Evolutionary conservation across 441 rosid genomes (phyloP).

Genomic region (Pelargonium fulgidum): DNA sequence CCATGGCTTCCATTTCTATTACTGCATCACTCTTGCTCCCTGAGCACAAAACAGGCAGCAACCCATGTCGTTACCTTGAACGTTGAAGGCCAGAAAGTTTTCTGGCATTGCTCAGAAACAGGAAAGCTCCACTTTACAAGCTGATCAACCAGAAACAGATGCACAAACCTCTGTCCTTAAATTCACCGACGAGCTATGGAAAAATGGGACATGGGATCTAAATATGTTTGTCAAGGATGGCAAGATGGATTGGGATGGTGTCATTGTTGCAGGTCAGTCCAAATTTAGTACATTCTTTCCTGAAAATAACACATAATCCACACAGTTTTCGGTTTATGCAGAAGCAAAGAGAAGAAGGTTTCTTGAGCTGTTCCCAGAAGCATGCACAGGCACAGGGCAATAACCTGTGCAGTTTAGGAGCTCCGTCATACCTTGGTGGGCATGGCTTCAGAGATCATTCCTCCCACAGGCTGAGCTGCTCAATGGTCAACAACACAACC

Average conservation of each 20-base stretch:
- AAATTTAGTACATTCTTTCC: neutral
- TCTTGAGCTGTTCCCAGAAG: constrained; percentile 44
- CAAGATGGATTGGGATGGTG: constrained; percentile 43
- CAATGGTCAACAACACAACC: constrained; percentile 26
- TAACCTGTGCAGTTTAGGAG: constrained; percentile 48
- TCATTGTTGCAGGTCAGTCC: constrained; percentile 36
- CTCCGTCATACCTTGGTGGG: constrained; percentile 55
- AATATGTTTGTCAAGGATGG: constrained; percentile 47
- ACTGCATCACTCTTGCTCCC: constrained; percentile 34
- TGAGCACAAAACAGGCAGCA: constrained; percentile 31
- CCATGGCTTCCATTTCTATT: constrained; percentile 43
- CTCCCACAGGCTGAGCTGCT: constrained; percentile 51
- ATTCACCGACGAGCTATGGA: constrained; percentile 38
- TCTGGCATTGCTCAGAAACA: constrained; percentile 16
- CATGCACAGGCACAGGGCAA: constrained; percentile 34
- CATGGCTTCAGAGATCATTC: constrained; percentile 42
- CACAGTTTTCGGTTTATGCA: constrained; percentile 19
- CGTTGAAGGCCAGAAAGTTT: constrained; percentile 27
- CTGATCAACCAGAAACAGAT: constrained; percentile 11
- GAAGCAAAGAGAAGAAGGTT: constrained; percentile 56
- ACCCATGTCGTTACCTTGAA: constrained; percentile 24
- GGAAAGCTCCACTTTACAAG: constrained; percentile 8
- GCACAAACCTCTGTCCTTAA: constrained; percentile 23
- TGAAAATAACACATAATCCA: neutral
- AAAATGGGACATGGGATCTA: constrained; percentile 48